Base-by-base conservation (phyloP, 1,284 basidiomycete species). In the Athelia sp. region DNA sequence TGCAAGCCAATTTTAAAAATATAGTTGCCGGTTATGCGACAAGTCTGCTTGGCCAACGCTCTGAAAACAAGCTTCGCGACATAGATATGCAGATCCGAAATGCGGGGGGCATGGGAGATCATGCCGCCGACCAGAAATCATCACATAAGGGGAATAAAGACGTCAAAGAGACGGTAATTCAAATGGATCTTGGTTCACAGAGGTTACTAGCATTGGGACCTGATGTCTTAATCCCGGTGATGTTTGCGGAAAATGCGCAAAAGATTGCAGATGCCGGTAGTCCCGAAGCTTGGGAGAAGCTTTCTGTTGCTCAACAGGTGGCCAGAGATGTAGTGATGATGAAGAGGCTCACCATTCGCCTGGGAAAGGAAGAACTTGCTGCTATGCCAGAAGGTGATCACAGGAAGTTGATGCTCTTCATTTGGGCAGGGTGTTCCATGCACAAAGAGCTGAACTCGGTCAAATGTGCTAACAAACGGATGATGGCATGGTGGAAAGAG, bases 261-360 rank as follows among this genome's bases (percentile, higher is more conserved):
- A 50, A 43, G 24, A 43, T 60, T 10, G 26, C n/a, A 2, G 51
- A 49, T 10, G 54, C 52, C 3, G 60, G 56, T 14, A 59, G 60
- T 1, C n/a, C 31, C 3, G 51, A 50, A 9, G 44, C 26, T 0
- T 63, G 61, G 60, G 21, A 48, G 1, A 36, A 15, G 17, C 46
- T 59, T 1, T 44, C 47, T 4, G 26, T 45, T 13, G 31, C 26
- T 4, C 45, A 59, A 32, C 48, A 51, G 51, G 44, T 54, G 10
- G 31, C 17, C 1, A 50, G 47, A 9, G 34, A 43, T 8, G 48
- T 51, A 26, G 24, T 23, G 18, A 34, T 44, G 17, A 42, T 50
- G 22, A 17, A 45, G 14, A 35, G 36, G 2, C 45, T 56, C 3
- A 38, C 32, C 11, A 21, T 45, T 19, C 19, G 38, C 9, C n/a